Evolutionary conservation across 768 basidiomycete species (phyloP).

Genomic region (Cytidiella melzeri): DNA sequence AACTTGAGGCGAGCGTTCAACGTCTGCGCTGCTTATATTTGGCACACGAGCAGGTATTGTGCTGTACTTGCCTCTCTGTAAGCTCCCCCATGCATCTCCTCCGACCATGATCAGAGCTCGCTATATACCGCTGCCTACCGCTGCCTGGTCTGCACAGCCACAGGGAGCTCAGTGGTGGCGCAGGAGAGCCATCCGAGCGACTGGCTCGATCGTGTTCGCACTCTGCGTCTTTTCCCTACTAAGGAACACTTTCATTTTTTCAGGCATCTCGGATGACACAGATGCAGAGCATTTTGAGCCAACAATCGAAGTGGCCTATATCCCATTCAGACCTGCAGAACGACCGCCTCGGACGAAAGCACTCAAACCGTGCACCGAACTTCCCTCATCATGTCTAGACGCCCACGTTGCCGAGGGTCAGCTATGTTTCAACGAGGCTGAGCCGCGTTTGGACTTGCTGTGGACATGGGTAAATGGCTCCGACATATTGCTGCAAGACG

Average conservation of each 20-base stretch:
- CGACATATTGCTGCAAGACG: constrained; percentile 18
- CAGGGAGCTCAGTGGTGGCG: neutral
- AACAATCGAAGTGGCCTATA: constrained; percentile 5
- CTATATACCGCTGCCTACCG: constrained; percentile 15
- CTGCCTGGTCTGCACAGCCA: constrained; percentile 7
- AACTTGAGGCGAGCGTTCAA: neutral
- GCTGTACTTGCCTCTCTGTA: neutral
- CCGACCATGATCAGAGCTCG: constrained; percentile 3
- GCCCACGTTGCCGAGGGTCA: constrained; percentile 16
- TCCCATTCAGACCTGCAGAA: constrained; percentile 15
- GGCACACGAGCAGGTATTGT: constrained; percentile 9
- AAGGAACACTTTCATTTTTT: constrained; percentile 12
- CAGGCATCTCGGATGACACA: constrained; percentile 3
- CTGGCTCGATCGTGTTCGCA: constrained; percentile 9
- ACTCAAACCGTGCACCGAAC: constrained; percentile 7
- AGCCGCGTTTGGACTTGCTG: constrained; percentile 21
- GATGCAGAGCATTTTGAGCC: constrained; percentile 6
- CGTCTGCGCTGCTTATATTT: neutral
- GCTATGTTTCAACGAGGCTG: constrained; percentile 9
- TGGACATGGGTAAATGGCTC: constrained; percentile 31
- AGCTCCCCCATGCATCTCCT: constrained; percentile 2
- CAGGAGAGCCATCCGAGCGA: constrained; percentile 4
- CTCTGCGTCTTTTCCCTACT: constrained; percentile 15
- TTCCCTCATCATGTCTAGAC: constrained; percentile 18
- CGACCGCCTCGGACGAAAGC: constrained; percentile 4